Base-by-base conservation (phyloP, 371 early-diverging fungal genomes). In the Rhizopus sp. region DNA sequence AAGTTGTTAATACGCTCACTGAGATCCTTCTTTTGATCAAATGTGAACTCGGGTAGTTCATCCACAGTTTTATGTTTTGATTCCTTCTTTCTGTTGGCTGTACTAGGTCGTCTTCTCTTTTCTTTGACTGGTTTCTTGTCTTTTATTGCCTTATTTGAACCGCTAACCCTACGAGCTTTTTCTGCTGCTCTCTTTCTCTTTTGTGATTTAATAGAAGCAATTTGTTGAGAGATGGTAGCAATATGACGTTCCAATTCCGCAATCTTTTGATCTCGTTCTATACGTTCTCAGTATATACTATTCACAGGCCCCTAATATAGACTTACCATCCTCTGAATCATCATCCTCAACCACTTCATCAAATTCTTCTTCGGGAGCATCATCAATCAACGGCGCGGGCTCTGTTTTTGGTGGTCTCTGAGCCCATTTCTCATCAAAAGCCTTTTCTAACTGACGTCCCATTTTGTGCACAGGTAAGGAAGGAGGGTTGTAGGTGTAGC, bases 401-500 rank as follows among this genome's bases (percentile, higher is more conserved):
- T 50, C 48, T 31, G 58, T 57, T 30, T 53, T 53, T 16, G 69
- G 57, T 5, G 91, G 92, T 59, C 72, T 78, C 38, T 87, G 84
- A 13, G 75, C 70, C 96, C 95, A 96, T 60, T 93, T 95, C 7
- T 77, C 70, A 46, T 96, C 88, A 75, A 97, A 97, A 4, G 89
- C 77, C 13, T 74, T 77, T 67, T 97, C 95, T 49, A 96, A 67
- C 31, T 84, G 76, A 46, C 82, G 76, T 0, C 93, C 96, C 78
- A 91, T 88, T 15, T 85, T 75, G 72, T 96, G 90, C 0, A 99
- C 94, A 2, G 94, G 95, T 16, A 92, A 83, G 1, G 85, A 91
- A 4, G 88, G 83, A 5, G 91, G 91, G 63, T 99, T 99, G 76
- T 96, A 99, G 0, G 74, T 74, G 60, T 89, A 93, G 74, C 99